These are phyloP conservation scores for Exophiala spinifera DNA, from an alignment of 2,329 filamentous ascomycete species.

Conservation along the genomic window DNA sequence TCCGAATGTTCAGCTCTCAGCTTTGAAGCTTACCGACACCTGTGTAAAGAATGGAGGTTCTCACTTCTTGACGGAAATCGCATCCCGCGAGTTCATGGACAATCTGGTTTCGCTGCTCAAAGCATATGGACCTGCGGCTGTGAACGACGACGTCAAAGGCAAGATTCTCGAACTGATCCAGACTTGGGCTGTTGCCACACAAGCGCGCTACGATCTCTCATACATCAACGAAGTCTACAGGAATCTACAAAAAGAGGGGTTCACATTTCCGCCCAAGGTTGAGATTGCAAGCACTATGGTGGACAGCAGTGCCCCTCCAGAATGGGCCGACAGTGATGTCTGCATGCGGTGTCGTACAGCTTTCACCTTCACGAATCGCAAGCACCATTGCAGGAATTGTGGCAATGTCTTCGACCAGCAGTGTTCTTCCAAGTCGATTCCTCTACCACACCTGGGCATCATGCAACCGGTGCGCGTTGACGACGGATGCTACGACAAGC, in stretches of 20 bases:
- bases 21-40: slow-evolving; percentile 95
- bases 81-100: slow-evolving; percentile 97
- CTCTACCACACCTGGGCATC: slow-evolving; percentile 90
- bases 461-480: slow-evolving; percentile 88
- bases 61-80: slow-evolving; percentile 93
- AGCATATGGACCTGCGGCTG: slow-evolving; percentile 66
- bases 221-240: slow-evolving; percentile 90
- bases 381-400: slow-evolving; percentile 97
- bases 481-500: slow-evolving; percentile 87
- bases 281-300: slow-evolving; percentile 95
- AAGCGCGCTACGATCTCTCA: slow-evolving; percentile 74
- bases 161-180: slow-evolving; percentile 95
- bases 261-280: slow-evolving; percentile 80
- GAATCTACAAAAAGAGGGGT: slow-evolving; percentile 77
- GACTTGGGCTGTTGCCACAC: slow-evolving; percentile 84
- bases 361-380: slow-evolving; percentile 97
- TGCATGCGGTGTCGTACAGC: slow-evolving; percentile 96
- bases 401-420: slow-evolving; percentile 96
- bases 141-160: slow-evolving; percentile 79
- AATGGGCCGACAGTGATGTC: slow-evolving; percentile 97
- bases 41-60: slow-evolving; percentile 97
- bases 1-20: slow-evolving; percentile 90
- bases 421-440: slow-evolving; percentile 84
- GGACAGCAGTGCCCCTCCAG: slow-evolving; percentile 91
- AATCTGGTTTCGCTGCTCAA: slow-evolving; percentile 88